Base-by-base conservation (phyloP, 176 grass and related monocot genomes). In the Ensete ventricosum region DNA sequence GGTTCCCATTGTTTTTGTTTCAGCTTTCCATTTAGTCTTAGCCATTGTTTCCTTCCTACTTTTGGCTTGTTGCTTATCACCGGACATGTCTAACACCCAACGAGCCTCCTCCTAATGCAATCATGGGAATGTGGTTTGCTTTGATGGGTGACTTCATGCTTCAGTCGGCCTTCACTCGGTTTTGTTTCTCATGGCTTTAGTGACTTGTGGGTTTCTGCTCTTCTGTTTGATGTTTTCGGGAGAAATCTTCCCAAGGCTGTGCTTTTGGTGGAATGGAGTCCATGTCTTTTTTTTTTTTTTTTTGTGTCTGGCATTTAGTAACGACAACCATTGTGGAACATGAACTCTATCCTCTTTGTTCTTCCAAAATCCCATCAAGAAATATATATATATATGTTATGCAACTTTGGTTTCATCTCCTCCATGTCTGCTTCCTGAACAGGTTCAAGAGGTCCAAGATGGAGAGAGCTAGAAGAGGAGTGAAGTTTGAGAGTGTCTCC, bases 381-480 rank as follows among this genome's bases (percentile, higher is more conserved):
- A 43, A 23, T 23, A 23, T 23, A 23, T n/a, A n/a, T n/a, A 4
- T 43, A 43, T 6, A 43, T 43, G 34, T 5, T 43, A 43, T 43
- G 34, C 34, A 5, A 43, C 26, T 68, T 10, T 68, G 24, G 26
- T 67, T 67, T 26, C 64, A 14, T 3, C 67, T 50, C 34, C 43
- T 1, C 3, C 25, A 17, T 20, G 6, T 50, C 29, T 70, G 26
- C 17, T 63, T 63, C n/a, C 19, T 20, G 6, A n/a, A 21, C 50
- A 51, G 68, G 52, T 71, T 50, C 4, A 71, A 51, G 34, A n/a
- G 34, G 27, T 51, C 52, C 14, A 50, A 72, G 58, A 91, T 96
- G 92, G 88, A 96, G 54, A 81, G 84, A 48, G 77, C 87, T 53
- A 87, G 74, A 83, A 89, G 71, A 77, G 85, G 83, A 52, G 78